phyloP scores from a whole-genome alignment of 768 basidiomycete species.

The Calvatia gigantea region DNA sequence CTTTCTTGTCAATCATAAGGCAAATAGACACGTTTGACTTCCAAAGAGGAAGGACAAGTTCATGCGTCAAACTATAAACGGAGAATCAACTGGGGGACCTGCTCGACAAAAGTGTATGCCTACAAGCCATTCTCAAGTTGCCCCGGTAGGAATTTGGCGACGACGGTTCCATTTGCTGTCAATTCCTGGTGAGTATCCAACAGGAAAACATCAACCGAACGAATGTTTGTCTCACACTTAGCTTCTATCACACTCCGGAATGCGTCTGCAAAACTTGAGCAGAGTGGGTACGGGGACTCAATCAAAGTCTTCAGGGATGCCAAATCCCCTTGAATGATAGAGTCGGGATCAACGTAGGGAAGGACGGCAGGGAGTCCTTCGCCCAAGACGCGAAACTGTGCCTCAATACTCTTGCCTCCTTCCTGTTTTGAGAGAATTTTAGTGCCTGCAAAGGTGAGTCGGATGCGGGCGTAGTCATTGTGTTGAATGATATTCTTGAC shows the following conservation, averaged over 20 bases:
- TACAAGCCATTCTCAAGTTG: slow-evolving; percentile 51
- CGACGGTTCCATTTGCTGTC: slow-evolving; percentile 65
- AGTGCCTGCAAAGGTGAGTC: slow-evolving; percentile 90
- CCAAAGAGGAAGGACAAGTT: slow-evolving; percentile 93
- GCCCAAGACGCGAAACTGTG: slow-evolving; percentile 73
- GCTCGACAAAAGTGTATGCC: slow-evolving; percentile 21
- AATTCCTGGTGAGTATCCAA: background rate
- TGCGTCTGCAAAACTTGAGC: slow-evolving; percentile 54
- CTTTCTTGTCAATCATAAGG: slow-evolving; percentile 95
- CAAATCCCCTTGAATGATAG: slow-evolving; percentile 59
- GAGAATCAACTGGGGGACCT: background rate
- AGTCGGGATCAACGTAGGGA: slow-evolving; percentile 68
- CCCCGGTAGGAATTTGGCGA: slow-evolving; percentile 65
- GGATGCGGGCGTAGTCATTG: slow-evolving; percentile 82
- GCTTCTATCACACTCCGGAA: slow-evolving; percentile 54
- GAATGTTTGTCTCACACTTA: slow-evolving; percentile 42
- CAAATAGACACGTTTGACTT: slow-evolving; percentile 84
- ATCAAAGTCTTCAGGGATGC: slow-evolving; percentile 63
- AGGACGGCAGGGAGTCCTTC: slow-evolving; percentile 84
- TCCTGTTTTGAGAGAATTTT: slow-evolving; percentile 93
- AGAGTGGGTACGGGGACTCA: slow-evolving; percentile 77
- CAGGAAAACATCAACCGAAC: background rate
- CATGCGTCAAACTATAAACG: slow-evolving; percentile 59
- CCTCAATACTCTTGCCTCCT: slow-evolving; percentile 51
- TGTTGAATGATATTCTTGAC: slow-evolving; percentile 75